Percentiles rank a stretch among this genome's conserved stretches.
Evolutionary conservation across 345 rosid genomes (phyloP).

Genomic region (Acer saccharum): DNA sequence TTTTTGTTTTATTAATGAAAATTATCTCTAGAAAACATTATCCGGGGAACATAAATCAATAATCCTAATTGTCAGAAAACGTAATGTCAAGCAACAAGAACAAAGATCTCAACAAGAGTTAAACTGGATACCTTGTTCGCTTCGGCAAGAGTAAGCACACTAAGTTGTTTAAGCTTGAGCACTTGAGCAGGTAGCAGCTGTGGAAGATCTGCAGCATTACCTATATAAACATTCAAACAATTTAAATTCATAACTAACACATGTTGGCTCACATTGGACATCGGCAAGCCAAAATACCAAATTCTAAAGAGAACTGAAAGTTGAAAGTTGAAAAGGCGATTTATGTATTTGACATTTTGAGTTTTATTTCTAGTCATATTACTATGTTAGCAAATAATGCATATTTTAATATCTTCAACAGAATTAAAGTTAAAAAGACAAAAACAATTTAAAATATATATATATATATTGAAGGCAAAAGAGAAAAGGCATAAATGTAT

Average conservation of each 20-base stretch:
- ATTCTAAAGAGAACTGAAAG: too few relatives aligned
- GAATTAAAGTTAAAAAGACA: background rate
- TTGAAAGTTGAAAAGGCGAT: too few relatives aligned
- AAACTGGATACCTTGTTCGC: conserved; percentile 32
- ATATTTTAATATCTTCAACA: background rate
- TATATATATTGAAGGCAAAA: background rate
- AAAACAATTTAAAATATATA: too few relatives aligned
- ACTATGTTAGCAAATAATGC: background rate
- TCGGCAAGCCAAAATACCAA: background rate
- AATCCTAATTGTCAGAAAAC: background rate
- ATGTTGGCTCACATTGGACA: background rate
- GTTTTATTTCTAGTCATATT: background rate
- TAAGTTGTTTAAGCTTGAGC: conserved; percentile 48
- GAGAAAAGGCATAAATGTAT: background rate
- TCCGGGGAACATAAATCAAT: background rate
- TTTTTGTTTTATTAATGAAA: background rate
- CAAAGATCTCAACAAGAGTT: background rate
- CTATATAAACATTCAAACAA: conserved; percentile 21
- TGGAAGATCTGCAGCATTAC: conserved; percentile 27
- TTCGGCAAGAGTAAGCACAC: conserved; percentile 49
- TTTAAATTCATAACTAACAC: background rate
- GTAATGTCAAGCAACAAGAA: background rate
- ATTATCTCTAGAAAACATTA: background rate
- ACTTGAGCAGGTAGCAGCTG: conserved; percentile 39
- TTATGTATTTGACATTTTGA: background rate